Evolutionary conservation across 1,284 basidiomycete species (phyloP).

Genomic region (Porogramme epimiltina): DNA sequence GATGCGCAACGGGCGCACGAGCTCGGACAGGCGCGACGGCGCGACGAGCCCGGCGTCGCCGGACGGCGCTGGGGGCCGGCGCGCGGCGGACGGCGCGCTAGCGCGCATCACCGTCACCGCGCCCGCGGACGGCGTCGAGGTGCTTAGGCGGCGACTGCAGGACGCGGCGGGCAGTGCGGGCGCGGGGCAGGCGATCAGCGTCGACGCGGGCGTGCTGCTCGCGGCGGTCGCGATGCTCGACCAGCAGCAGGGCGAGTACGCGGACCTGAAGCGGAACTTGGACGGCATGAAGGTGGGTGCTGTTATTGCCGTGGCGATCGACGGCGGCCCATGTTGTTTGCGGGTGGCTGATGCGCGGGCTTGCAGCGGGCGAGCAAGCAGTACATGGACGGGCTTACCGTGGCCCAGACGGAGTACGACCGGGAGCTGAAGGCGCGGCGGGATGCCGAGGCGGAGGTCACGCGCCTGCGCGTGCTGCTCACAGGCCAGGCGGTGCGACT

Average conservation of each 20-base stretch:
- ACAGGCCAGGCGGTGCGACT: constrained; percentile 90
- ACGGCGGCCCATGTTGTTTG: background rate
- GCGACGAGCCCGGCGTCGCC: constrained; percentile 10
- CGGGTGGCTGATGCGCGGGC: background rate
- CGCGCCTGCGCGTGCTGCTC: constrained; percentile 79
- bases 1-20: constrained; percentile 15
- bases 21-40: constrained; percentile 9
- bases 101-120: constrained; percentile 49
- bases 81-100: constrained; percentile 5
- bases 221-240: constrained; percentile 73
- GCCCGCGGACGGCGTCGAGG: constrained; percentile 41
- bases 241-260: constrained; percentile 62
- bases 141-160: constrained; percentile 54
- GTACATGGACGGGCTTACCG: constrained; percentile 88
- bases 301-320: background rate
- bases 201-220: constrained; percentile 79
- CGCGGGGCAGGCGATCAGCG: constrained; percentile 57
- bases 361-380: constrained; percentile 83
- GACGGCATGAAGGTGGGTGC: constrained; percentile 84
- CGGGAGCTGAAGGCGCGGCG: constrained; percentile 84
- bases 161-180: constrained; percentile 46
- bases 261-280: constrained; percentile 74
- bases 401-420: constrained; percentile 94
- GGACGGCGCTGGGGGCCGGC: background rate
- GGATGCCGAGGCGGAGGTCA: constrained; percentile 92